A percentile compares a stretch with the other conserved stretches of the same genome.
These are phyloP conservation scores for Mentha longifolia DNA, from an alignment of 257 asterid genomes.

Conservation along the genomic window DNA sequence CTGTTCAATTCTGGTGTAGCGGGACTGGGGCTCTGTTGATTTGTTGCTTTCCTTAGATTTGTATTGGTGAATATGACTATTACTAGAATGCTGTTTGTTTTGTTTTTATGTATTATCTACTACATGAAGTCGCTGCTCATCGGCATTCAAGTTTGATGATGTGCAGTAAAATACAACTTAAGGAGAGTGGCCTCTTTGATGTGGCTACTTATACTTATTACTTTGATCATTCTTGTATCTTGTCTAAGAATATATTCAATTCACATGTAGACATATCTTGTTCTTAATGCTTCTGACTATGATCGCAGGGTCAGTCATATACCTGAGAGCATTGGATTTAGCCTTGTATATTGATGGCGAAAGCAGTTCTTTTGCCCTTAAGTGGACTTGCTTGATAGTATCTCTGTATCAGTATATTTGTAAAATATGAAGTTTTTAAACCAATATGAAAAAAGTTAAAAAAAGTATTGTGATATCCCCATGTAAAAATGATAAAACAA, in stretches of 20 bases:
- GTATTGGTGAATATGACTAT: constrained; percentile 3
- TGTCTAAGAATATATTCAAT: constrained; percentile 15
- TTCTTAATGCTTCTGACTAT: constrained; percentile 54
- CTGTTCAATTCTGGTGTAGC: constrained; percentile 17
- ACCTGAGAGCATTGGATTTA: constrained; percentile 64
- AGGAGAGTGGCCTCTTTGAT: constrained; percentile 19
- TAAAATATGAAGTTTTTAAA: constrained; percentile 28
- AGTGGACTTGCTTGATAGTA: constrained; percentile 38
- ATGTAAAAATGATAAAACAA: constrained; percentile 36
- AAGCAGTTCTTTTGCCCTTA: constrained; percentile 57
- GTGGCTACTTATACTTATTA: constrained; percentile 25
- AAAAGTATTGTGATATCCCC: constrained; percentile 36
- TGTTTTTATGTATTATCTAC: neutral
- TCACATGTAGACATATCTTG: constrained; percentile 32
- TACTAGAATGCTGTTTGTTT: constrained; percentile 11
- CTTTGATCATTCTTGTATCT: constrained; percentile 25
- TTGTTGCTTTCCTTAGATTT: neutral
- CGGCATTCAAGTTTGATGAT: constrained; percentile 8
- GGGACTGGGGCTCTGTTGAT: neutral
- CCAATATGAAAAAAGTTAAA: constrained; percentile 25
- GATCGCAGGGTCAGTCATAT: constrained; percentile 77
- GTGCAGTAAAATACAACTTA: constrained; percentile 19
- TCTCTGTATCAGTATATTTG: constrained; percentile 44
- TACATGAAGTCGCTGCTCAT: constrained; percentile 4
- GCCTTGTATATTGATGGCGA: constrained; percentile 63